These are phyloP conservation scores for Xylaria sp. DNA, from an alignment of 2,329 filamentous ascomycete species.

Conservation along the genomic window DNA sequence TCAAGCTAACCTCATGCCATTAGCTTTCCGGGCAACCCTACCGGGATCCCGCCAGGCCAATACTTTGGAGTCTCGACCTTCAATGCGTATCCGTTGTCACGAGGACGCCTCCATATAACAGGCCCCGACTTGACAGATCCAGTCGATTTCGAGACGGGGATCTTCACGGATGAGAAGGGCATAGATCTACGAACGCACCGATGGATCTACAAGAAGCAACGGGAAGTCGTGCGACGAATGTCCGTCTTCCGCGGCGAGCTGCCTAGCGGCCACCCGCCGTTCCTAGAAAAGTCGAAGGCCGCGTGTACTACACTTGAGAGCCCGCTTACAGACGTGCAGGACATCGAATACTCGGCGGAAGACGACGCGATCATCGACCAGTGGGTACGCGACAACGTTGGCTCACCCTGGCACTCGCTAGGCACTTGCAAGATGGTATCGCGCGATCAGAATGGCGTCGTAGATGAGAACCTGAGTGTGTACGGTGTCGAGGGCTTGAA, in stretches of 20 bases:
- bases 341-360: conserved; percentile 60
- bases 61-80: background rate
- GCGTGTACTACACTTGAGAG: background rate
- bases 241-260: conserved; percentile 61
- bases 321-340: conserved; percentile 47
- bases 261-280: conserved; percentile 56
- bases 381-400: conserved; percentile 52
- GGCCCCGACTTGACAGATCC: background rate
- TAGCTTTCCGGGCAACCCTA: background rate
- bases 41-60: background rate
- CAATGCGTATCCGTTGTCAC: background rate
- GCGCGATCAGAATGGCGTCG: conserved; percentile 53
- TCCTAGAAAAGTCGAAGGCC: conserved; percentile 55
- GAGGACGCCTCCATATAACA: conserved; percentile 2
- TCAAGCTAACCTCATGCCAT: background rate
- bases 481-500: conserved; percentile 55
- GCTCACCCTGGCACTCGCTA: conserved; percentile 57
- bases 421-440: conserved; percentile 57
- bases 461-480: conserved; percentile 55
- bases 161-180: conserved; percentile 51
- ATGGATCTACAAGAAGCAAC: conserved; percentile 73
- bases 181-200: conserved; percentile 67
- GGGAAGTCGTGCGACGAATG: conserved; percentile 68
- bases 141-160: background rate
- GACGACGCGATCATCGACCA: conserved; percentile 60